A percentile compares a stretch with the other conserved stretches of the same genome.
These are phyloP conservation scores for Auricularia heimuer DNA, from an alignment of 768 basidiomycete genomes.

Conservation along the genomic window DNA sequence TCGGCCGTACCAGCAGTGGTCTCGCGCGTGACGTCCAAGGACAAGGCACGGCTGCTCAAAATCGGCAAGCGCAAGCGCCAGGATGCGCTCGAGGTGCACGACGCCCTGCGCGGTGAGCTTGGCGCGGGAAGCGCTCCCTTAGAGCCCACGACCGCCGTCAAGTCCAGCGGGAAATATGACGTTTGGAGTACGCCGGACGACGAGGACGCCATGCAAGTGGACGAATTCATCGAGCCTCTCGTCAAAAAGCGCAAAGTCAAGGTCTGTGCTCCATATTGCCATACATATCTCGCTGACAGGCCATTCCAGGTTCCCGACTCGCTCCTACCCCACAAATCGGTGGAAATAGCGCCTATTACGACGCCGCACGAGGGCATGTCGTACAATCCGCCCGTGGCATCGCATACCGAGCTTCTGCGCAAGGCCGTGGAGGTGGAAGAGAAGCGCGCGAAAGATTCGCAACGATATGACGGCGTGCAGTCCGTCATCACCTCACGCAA, in stretches of 20 bases:
- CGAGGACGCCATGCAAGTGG: constrained; percentile 53
- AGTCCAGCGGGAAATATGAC: constrained; percentile 18
- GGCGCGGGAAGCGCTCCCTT: constrained; percentile 28
- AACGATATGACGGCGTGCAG: constrained; percentile 43
- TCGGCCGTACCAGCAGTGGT: constrained; percentile 80
- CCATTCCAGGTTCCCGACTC: constrained; percentile 38
- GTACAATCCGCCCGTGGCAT: constrained; percentile 74
- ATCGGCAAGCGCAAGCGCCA: constrained; percentile 64
- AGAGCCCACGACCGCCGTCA: constrained; percentile 14
- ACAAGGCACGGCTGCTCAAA: constrained; percentile 65
- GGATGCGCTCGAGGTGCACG: constrained; percentile 44
- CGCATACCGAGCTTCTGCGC: constrained; percentile 61
- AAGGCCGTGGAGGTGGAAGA: constrained; percentile 60
- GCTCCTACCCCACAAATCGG: constrained; percentile 37
- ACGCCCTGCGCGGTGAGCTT: neutral
- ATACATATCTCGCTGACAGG: neutral
- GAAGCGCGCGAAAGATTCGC: constrained; percentile 41
- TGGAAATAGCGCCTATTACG: constrained; percentile 53
- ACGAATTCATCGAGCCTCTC: constrained; percentile 16
- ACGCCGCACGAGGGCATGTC: constrained; percentile 77
- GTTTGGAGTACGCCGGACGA: constrained; percentile 54
- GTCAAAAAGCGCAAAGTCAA: constrained; percentile 39
- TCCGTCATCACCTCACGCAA: constrained; percentile 35
- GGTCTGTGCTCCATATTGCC: constrained; percentile 25
- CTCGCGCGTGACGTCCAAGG: constrained; percentile 39